Base-by-base conservation (phyloP, 805 yeast species). In the Saccharomycopsis schoenii region DNA sequence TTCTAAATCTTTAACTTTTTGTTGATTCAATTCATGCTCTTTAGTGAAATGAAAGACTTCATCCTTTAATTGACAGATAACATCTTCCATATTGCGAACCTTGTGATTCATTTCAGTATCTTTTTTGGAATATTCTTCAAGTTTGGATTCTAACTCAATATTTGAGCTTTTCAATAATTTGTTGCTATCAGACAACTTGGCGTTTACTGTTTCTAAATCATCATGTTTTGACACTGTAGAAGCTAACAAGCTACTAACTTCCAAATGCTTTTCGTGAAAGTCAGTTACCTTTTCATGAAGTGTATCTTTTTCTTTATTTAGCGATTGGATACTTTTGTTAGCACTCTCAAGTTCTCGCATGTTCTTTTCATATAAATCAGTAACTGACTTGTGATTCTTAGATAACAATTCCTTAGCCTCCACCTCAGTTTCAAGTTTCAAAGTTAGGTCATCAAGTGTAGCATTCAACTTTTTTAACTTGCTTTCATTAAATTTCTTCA, bases 351-450 rank as follows among this genome's bases (percentile, higher is more conserved):
- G n/a, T 24, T 47, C 52, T 24, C 4, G 6, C 6, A 6, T 25
- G 10, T 14, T 47, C 29, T 47, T 47, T 25, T 24, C n/a, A 47
- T 2, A 25, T 2, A 21, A 11, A 24, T 21, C 52, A 9, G 34
- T 9, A 4, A 21, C n/a, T 47, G 17, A 12, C 25, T 47, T 47
- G n/a, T 47, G 52, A 21, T 24, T 17, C 34, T 47, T 25, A 24
- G 10, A 5, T 5, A 14, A 24, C 2, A 24, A 15, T 10, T 21
- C 52, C n/a, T 5, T 40, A 4, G 51, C 50, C 19, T 56, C 12
- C 66, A 69, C 71, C 55, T 66, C 66, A 9, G 68, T 66, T 51
- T 71, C 70, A 2, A 70, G 52, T 57, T 68, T 68, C 24, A 64
- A 52, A 24, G 70, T 67, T 61, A 70, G 70, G 9, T 67, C 58